A percentile compares a stretch with the other conserved stretches of the same genome.
Evolutionary conservation across 129 eudicot genomes (phyloP).

Genomic region (Escallonia herrerae): DNA sequence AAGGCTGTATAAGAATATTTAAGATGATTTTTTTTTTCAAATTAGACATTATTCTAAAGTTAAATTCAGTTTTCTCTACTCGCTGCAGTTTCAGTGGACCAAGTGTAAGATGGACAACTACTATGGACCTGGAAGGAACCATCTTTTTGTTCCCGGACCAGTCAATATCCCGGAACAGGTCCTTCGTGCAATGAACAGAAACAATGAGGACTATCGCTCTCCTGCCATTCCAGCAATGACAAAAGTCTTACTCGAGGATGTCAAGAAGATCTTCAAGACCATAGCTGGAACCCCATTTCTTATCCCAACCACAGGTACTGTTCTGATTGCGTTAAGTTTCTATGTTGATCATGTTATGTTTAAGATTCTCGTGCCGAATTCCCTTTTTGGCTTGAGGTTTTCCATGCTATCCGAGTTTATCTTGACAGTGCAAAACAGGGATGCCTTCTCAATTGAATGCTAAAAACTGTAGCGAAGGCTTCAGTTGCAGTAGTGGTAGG

Average conservation of each 20-base stretch:
- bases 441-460: too few species aligned
- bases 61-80: not conserved
- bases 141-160: slow-evolving; percentile 98
- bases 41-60: not conserved
- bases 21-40: not conserved
- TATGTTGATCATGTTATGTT: too few species aligned
- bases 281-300: slow-evolving; percentile 89
- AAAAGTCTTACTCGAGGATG: slow-evolving; percentile 73
- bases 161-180: slow-evolving; percentile 98
- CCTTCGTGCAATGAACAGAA: slow-evolving; percentile 92
- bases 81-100: not conserved
- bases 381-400: too few species aligned
- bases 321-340: too few species aligned
- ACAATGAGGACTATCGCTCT: slow-evolving; percentile 97
- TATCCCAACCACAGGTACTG: slow-evolving; percentile 88
- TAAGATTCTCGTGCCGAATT: too few species aligned
- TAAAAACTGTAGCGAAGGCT: too few species aligned
- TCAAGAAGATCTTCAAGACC: slow-evolving; percentile 93
- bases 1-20: not conserved
- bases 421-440: too few species aligned
- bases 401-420: too few species aligned
- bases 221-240: slow-evolving; percentile 95
- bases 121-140: slow-evolving; percentile 94
- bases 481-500: too few species aligned
- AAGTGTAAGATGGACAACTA: slow-evolving; percentile 59